phyloP scores from a whole-genome alignment of 2,329 filamentous ascomycete species.

The Xylariales sp. region DNA sequence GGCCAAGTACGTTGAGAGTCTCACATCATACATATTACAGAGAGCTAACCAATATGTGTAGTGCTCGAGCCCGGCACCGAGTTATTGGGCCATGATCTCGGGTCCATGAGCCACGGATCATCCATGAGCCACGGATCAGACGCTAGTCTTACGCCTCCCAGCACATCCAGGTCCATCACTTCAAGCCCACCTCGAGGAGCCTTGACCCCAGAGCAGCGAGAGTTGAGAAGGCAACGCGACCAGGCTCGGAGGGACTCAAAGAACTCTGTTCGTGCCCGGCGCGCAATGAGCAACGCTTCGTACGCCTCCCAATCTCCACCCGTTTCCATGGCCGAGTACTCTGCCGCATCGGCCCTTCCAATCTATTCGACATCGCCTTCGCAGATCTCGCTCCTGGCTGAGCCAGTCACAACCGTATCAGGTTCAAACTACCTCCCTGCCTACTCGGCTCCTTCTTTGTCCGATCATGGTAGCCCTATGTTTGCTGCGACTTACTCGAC shows the following conservation, averaged over 20 bases:
- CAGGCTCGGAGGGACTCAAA: slow-evolving; percentile 56
- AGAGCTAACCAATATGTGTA: no score
- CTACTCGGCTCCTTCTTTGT: slow-evolving; percentile 41
- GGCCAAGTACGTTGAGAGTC: slow-evolving; percentile 42
- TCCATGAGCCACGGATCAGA: slow-evolving; percentile 44
- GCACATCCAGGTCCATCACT: slow-evolving; percentile 47
- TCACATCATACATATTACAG: no score
- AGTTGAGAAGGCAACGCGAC: slow-evolving; percentile 58
- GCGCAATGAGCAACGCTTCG: slow-evolving; percentile 40
- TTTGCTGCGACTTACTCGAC: slow-evolving; percentile 23
- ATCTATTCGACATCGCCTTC: slow-evolving; percentile 48
- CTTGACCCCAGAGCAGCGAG: slow-evolving; percentile 56
- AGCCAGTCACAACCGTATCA: slow-evolving; percentile 40
- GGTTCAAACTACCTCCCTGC: slow-evolving; percentile 42
- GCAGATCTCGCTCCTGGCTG: slow-evolving; percentile 46
- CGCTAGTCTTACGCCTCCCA: slow-evolving; percentile 46
- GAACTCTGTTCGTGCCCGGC: slow-evolving; percentile 43
- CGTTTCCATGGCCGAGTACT: slow-evolving; percentile 37
- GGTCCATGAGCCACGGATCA: slow-evolving; percentile 37
- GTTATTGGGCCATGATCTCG: slow-evolving; percentile 40
- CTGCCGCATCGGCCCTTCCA: slow-evolving; percentile 36
- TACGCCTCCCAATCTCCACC: slow-evolving; percentile 35
- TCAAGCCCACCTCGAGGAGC: slow-evolving; percentile 52
- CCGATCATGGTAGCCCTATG: slow-evolving; percentile 33
- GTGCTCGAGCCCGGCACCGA: slow-evolving; percentile 30